Evolutionary conservation across 768 basidiomycete genomes (phyloP).

Genomic region (Panaeolus papilionaceus): DNA sequence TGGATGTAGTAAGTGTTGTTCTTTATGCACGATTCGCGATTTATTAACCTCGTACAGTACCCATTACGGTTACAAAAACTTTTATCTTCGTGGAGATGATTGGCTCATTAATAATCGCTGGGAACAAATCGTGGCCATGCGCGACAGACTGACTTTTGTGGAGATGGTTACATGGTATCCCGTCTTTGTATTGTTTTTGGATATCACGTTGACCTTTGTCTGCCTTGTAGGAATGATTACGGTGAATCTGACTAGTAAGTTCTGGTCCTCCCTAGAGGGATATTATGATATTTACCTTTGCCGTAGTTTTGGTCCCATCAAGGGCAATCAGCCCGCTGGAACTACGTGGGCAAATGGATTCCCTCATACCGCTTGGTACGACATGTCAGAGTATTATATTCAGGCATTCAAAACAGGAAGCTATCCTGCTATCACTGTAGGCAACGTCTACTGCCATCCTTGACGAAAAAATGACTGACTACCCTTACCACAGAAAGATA

Average conservation of each 20-base stretch:
- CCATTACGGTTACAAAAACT: constrained; percentile 66
- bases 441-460: constrained; percentile 35
- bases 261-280: neutral
- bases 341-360: constrained; percentile 50
- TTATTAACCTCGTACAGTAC: constrained; percentile 40
- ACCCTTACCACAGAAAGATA: constrained; percentile 43
- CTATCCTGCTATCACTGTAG: constrained; percentile 62
- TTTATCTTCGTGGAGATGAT: constrained; percentile 68
- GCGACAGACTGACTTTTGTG: constrained; percentile 57
- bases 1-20: constrained; percentile 50
- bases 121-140: constrained; percentile 69
- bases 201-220: neutral
- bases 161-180: constrained; percentile 74
- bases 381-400: constrained; percentile 70
- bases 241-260: constrained; percentile 77
- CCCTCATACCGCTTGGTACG: constrained; percentile 61
- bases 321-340: constrained; percentile 50
- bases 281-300: neutral
- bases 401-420: constrained; percentile 70
- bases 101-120: constrained; percentile 74
- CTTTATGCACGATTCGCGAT: neutral
- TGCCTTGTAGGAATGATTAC: constrained; percentile 64
- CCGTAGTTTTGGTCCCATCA: constrained; percentile 61
- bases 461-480: neutral
- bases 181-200: neutral